Evolutionary conservation across 2,329 filamentous ascomycete genomes (phyloP), one percentile per base, ranked within the genome.

Genomic region (Tolypocladium guangdongense): DNA sequence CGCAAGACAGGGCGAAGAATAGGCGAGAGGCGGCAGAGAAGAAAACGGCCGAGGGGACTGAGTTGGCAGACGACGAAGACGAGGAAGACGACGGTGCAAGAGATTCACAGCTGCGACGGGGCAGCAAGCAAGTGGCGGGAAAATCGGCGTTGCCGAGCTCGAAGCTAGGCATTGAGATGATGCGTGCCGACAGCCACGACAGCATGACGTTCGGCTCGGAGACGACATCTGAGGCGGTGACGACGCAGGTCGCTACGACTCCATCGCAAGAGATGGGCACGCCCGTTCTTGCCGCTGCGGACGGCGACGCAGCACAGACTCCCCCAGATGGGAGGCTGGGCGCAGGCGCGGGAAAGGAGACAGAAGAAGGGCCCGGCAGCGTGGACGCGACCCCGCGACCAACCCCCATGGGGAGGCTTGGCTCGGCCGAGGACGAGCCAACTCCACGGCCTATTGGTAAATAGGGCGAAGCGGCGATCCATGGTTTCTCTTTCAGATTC

Each of bases 91-190:
- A 88, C 8, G 76, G 63, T 1, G 62, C 60, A 2, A 61, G 65
- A 30, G 68, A 71, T 10, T 69, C 68, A 71, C 70, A 86, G 68
- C 67, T 74, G 41, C 74, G 80, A 38, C 74, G 68, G 27, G 64
- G 65, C 53, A 71, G 66, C 60, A 70, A 71, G 52, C 64, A 68
- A 11, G 55, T 66, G 51, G 58, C 63, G 38, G 64, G 71, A 55
- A 83, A 83, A 58, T 71, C 74, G 18, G 75, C 77, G 38, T 77
- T 88, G 27, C 86, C 87, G 14, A 88, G 86, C 52, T 96, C 90
- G 0, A 96, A 96, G 68, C 80, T 97, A 2, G 90, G 90, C 2
- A 93, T 90, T 50, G 92, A 97, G 68, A 96, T 97, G 92, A 92
- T 96, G 89, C 84, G 92, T 49, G 95, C 92, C 22, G 95, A 96